Evolutionary conservation across 1,139 yeast genomes (phyloP), one percentile per base, ranked within the genome.

Genomic region (Casaregolazyma suthepensis): DNA sequence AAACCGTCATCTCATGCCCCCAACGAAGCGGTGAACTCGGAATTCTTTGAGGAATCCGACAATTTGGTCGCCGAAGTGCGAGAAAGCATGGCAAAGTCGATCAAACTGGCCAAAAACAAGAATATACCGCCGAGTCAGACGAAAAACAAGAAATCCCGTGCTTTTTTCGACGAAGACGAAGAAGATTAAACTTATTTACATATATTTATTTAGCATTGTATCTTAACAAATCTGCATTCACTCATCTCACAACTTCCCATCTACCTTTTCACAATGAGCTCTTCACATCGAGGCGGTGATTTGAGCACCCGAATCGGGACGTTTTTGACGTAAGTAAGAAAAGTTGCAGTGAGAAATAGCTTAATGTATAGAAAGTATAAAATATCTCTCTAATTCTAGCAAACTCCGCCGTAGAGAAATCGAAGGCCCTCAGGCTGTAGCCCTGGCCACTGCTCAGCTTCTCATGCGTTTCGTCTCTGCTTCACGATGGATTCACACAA

Each of bases 401-500:
- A 57, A 56, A 35, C 76, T 87, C 60, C 86, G 86, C 67, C 81
- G 96, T 56, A 82, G 89, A 54, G 91, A 87, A 64, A 75, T 87
- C 48, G 70, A 75, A 5, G 93, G 89, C 1, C 87, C 95, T 35
- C 83, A 84, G 63, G 78, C 76, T 29, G 87, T 89, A 50, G 98
- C 98, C 0, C 74, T 89, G 50, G 93, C 87, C 55, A 87, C 96
- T 6, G 85, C 96, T 17, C 95, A 89, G 62, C 75, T 93, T 52
- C 72, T 93, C 60, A 85, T 89, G 82, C 80, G 96, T 67, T 94
- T 89, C 50, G 85, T 91, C 19, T 88, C 98, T 0, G 87, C 89
- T 2, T 89, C 93, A 3, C 78, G 96, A 66, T 93, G 98, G 97
- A 75, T 81, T 45, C 81, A 83, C 56, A 81, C 88, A 9, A 83